Evolutionary conservation across 495 filamentous ascomycete genomes (phyloP), one percentile per base, ranked within the genome.

Genomic region (Hypoxylon cercidicola): DNA sequence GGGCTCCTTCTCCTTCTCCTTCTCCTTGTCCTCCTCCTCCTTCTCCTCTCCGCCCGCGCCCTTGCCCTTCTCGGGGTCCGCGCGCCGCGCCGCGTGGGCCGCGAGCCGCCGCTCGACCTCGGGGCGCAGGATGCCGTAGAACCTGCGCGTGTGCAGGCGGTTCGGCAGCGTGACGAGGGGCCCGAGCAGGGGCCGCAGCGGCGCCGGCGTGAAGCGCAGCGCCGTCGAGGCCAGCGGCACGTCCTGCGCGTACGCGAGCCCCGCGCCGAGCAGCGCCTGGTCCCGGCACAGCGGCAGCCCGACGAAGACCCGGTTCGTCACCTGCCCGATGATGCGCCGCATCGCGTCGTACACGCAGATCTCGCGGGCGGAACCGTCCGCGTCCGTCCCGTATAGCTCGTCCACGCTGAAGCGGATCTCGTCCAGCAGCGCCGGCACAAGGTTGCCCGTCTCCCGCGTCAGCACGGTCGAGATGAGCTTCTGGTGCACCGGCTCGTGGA

Each of bases 351-450:
- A 80, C n/a, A 82, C 73, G 34, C 66, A 58, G 1, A 84, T 28
- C 25, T 28, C 25, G 25, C 53, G 9, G 68, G 69, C 16, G 53
- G 66, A 75, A 15, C 59, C 73, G 11, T 72, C 68, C 25, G 25
- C 7, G 75, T 72, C 66, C 16, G n/a, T 62, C 13, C 77, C 80
- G 77, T 70, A 81, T 30, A 66, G 44, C 12, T 70, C 12, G 8
- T 75, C 72, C 9, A 82, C 66, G 10, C 39, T 72, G 18, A 50
- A 64, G 4, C 51, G 62, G 6, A 73, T 70, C 72, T 85, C 81
- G 1, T 84, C 81, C 9, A 74, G 66, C 2, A 84, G 71, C 15
- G 71, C 76, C 6, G 72, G 70, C 13, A 80, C 72, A 13, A 81
- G 63, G 37, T 73, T 72, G 45, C 75, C 75, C 7, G 79, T 73